phyloP scores from a whole-genome alignment of 495 filamentous ascomycete genomes.

The Melanomma pulvis-pyrius region DNA sequence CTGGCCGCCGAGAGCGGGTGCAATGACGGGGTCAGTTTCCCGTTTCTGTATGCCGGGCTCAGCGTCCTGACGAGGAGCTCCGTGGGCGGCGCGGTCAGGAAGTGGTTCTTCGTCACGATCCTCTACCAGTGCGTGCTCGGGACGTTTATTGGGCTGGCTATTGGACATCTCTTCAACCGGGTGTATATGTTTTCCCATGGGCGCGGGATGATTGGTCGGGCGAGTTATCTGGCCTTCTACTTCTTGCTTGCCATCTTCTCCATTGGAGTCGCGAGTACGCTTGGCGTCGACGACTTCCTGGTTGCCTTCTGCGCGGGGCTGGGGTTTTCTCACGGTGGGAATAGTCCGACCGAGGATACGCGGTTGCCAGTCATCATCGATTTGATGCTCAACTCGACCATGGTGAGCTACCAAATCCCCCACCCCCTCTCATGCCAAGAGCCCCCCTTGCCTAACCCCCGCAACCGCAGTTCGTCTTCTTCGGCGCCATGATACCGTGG shows the following conservation, averaged over 20 bases:
- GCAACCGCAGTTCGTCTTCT: conserved; percentile 97
- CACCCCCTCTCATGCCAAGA: too few relatives aligned
- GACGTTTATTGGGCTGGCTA: conserved; percentile 80
- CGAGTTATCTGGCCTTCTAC: conserved; percentile 98
- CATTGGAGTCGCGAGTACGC: conserved; percentile 87
- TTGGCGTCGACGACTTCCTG: conserved; percentile 94
- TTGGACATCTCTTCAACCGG: conserved; percentile 88
- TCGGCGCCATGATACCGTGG: conserved; percentile 98
- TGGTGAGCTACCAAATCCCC: too few relatives aligned
- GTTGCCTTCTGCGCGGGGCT: conserved; percentile 95
- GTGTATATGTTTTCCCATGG: conserved; percentile 88
- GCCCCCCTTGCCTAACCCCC: too few relatives aligned
- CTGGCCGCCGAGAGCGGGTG: conserved; percentile 97
- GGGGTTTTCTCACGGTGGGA: conserved; percentile 97
- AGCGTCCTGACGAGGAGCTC: conserved; percentile 64
- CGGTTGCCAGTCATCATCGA: conserved; percentile 99
- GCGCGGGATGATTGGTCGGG: conserved; percentile 85
- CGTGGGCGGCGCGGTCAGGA: too few relatives aligned
- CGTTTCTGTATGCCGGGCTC: conserved; percentile 93
- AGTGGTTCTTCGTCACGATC: conserved; percentile 90
- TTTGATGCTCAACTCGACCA: conserved; percentile 92
- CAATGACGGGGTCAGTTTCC: conserved; percentile 99
- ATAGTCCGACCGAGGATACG: conserved; percentile 99
- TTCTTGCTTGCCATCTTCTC: conserved; percentile 96
- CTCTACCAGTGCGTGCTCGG: conserved; percentile 97